A percentile compares a stretch with the other conserved stretches of the same genome.
phyloP scores from a whole-genome alignment of 2,329 filamentous ascomycete species.

The Microsporum audouinii region DNA sequence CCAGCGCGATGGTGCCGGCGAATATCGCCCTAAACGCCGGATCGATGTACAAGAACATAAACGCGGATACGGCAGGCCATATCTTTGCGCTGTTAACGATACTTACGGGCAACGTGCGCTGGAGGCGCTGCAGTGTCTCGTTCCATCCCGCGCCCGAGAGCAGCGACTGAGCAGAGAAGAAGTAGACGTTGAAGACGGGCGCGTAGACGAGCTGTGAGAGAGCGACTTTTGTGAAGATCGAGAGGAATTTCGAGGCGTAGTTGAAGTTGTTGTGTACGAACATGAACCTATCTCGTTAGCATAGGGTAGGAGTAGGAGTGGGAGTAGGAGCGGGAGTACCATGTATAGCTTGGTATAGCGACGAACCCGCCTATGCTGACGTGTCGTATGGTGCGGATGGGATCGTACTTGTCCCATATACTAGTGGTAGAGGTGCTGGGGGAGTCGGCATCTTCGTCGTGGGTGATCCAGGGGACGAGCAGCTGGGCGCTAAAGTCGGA shows the following conservation, averaged over 20 bases:
- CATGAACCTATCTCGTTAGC: conserved; percentile 49
- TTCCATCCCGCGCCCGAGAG: conserved; percentile 54
- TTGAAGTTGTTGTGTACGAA: conserved; percentile 76
- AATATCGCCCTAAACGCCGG: conserved; percentile 73
- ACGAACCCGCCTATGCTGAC: conserved; percentile 61
- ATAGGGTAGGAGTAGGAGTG: background rate
- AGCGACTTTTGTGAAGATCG: conserved; percentile 62
- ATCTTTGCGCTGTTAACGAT: conserved; percentile 71
- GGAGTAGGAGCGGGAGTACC: conserved; percentile 41
- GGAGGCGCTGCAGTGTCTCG: conserved; percentile 59
- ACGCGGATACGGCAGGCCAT: conserved; percentile 77
- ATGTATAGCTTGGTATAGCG: conserved; percentile 69
- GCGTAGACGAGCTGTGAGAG: conserved; percentile 75
- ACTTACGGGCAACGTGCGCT: conserved; percentile 63
- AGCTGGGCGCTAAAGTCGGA: conserved; percentile 69
- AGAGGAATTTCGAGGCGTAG: conserved; percentile 59
- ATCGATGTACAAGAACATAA: conserved; percentile 74
- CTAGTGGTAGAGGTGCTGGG: conserved; percentile 24
- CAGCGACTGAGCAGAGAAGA: conserved; percentile 68
- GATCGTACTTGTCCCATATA: conserved; percentile 47
- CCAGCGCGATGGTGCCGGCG: conserved; percentile 65
- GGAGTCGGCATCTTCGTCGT: conserved; percentile 26
- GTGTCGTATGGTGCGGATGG: conserved; percentile 56
- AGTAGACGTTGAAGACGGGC: conserved; percentile 71
- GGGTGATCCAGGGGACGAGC: conserved; percentile 36